Evolutionary conservation across 192 early-diverging fungal genomes (phyloP), one percentile per base, ranked within the genome.

Genomic region (Coemansia sp.): DNA sequence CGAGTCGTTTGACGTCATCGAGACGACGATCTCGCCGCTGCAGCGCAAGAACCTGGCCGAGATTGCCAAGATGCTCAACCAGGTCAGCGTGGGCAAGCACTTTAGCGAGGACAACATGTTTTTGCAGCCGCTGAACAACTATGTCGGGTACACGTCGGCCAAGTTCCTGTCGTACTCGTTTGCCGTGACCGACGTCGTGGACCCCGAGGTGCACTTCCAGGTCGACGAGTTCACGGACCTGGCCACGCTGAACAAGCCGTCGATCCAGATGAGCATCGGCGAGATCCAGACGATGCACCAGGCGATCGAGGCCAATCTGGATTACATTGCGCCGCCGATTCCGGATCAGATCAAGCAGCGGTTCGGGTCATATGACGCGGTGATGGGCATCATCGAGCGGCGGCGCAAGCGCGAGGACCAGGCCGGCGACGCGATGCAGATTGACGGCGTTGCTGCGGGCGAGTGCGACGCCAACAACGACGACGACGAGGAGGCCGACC

Each of bases 41-140:
- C 93, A 98, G 77, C 90, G 95, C 67, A 97, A 94, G 79, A 99
- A 99, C 68, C 78, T 99, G 60, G 95, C 94, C 0, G 95, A 97
- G 72, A 87, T 95, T 40, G 89, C 92, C 40, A 98, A 96, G 80
- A 93, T 92, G 84, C 82, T 98, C 2, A 93, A 98, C 64, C 90
- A 96, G 64, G 93, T 99, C 38, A 92, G 92, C n/a, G 92, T 91
- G 18, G 91, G 90, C 63, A 91, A 88, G 68, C 63, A 86, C 47
- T 89, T 91, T 71, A 85, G 82, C 48, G 87, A 81, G 56, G 81
- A 83, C 67, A 88, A 90, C 58, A 82, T 87, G 65, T 88, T 86
- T 60, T 53, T 89, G 58, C 73, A 83, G 47, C 86, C 86, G 25
- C 68, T 97, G 30, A 94, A 95, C 64, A 85, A 88, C 50, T 94